Conservation (phyloP, 352 stramenopile species). For the Pythium scleroteichum region DNA sequence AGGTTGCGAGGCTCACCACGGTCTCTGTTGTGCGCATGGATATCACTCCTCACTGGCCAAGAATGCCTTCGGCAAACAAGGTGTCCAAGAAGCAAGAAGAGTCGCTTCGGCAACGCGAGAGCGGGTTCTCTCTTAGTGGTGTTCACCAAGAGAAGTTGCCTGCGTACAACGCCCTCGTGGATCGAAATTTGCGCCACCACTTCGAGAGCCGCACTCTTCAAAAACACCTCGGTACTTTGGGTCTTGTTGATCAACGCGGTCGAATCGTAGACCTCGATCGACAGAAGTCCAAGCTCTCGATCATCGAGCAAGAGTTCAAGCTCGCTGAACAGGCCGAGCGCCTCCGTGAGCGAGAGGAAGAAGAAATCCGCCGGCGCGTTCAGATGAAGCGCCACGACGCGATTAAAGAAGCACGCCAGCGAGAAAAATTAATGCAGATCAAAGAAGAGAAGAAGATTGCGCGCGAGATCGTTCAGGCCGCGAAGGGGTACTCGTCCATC, state of each 20-base stretch:
- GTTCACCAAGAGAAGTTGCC: slow-evolving; percentile 71
- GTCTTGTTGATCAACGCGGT: slow-evolving; percentile 85
- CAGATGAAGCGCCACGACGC: slow-evolving; percentile 88
- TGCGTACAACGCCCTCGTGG: slow-evolving; percentile 88
- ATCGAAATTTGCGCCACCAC: slow-evolving; percentile 89
- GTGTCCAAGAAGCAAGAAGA: slow-evolving; percentile 46
- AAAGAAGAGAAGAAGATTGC: slow-evolving; percentile 90
- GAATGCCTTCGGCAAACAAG: slow-evolving; percentile 20
- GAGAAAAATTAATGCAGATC: slow-evolving; percentile 83
- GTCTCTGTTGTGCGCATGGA: background rate
- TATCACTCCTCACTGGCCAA: background rate
- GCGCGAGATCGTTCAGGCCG: slow-evolving; percentile 82
- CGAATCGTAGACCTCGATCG: slow-evolving; percentile 90
- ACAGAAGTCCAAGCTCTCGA: slow-evolving; percentile 88
- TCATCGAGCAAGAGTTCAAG: slow-evolving; percentile 93
- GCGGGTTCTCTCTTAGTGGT: slow-evolving; percentile 55
- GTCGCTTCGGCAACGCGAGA: slow-evolving; percentile 52
- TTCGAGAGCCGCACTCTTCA: slow-evolving; percentile 85
- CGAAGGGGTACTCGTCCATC: slow-evolving; percentile 56
- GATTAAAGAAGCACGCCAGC: slow-evolving; percentile 74
- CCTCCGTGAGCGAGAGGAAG: slow-evolving; percentile 75
- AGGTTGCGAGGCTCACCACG: slow-evolving; percentile 10
- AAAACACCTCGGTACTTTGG: slow-evolving; percentile 73
- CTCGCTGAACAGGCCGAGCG: slow-evolving; percentile 80
- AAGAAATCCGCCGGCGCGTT: slow-evolving; percentile 85